These are phyloP conservation scores for Mycosphaerella arachidis DNA, from an alignment of 2,329 filamentous ascomycete species.

Conservation along the genomic window DNA sequence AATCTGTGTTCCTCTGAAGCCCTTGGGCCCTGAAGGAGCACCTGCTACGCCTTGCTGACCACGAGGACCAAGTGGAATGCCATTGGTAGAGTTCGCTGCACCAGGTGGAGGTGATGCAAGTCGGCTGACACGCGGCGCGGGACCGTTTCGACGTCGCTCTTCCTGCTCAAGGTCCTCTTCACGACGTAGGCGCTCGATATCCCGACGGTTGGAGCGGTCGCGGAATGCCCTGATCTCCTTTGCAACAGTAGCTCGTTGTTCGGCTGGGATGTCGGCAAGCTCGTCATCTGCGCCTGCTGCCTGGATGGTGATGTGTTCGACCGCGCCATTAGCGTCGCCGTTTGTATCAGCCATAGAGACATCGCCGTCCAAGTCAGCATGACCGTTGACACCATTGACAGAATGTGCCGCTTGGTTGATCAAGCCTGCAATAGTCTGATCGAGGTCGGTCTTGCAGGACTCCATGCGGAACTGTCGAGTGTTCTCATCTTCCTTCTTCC, in stretches of 20 bases:
- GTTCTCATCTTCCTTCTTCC: constrained; percentile 58
- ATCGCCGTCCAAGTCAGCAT: constrained; percentile 20
- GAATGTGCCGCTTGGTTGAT: constrained; percentile 56
- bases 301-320: constrained; percentile 86
- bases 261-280: constrained; percentile 86
- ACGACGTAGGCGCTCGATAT: constrained; percentile 77
- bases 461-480: constrained; percentile 65
- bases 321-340: constrained; percentile 51
- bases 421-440: constrained; percentile 64
- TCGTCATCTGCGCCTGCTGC: constrained; percentile 77
- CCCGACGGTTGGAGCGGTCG: constrained; percentile 81
- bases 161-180: constrained; percentile 91
- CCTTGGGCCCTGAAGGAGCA: constrained; percentile 69
- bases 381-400: constrained; percentile 23
- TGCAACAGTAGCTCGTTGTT: constrained; percentile 92
- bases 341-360: constrained; percentile 20
- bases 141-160: constrained; percentile 70
- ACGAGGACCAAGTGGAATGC: constrained; percentile 70
- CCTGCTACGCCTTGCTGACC: constrained; percentile 60
- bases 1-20: constrained; percentile 55
- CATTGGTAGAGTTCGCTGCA: constrained; percentile 58
- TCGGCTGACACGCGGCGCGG: constrained; percentile 55
- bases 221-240: constrained; percentile 92
- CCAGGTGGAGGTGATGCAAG: constrained; percentile 67
- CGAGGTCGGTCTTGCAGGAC: constrained; percentile 63